phyloP scores from a whole-genome alignment of 2,329 filamentous ascomycete species.

The Cladosporium sp. region DNA sequence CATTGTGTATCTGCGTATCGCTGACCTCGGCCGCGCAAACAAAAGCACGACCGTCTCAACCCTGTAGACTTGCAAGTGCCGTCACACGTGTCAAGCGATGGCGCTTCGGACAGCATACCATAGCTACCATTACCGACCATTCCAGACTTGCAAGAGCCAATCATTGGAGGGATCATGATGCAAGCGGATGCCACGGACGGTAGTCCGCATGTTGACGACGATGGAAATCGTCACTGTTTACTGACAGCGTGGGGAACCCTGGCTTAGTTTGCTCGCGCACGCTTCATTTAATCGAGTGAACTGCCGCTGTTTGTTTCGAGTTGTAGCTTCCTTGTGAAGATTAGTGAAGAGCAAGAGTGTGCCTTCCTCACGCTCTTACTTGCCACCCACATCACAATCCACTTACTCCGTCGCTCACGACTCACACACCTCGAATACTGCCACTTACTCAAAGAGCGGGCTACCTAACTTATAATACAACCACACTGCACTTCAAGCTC shows the following conservation, averaged over 20 bases:
- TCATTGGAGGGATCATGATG: neutral
- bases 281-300: neutral
- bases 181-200: neutral
- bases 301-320: neutral
- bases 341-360: neutral
- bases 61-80: slow-evolving; percentile 7
- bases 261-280: neutral
- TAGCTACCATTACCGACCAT: neutral
- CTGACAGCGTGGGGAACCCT: slow-evolving; percentile 9
- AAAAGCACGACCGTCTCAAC: neutral
- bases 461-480: neutral
- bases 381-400: neutral
- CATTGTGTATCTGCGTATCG: neutral
- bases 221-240: slow-evolving; percentile 2
- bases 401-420: neutral
- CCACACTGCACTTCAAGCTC: neutral
- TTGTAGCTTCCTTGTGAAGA: neutral
- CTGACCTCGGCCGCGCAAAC: neutral
- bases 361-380: neutral
- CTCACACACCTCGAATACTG: neutral
- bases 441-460: neutral
- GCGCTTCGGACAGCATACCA: slow-evolving; percentile 9
- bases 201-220: neutral
- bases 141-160: neutral
- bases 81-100: slow-evolving; percentile 1